These are phyloP conservation scores for Lathyrus tuberosus DNA, from an alignment of 306 rosid species.

Conservation along the genomic window DNA sequence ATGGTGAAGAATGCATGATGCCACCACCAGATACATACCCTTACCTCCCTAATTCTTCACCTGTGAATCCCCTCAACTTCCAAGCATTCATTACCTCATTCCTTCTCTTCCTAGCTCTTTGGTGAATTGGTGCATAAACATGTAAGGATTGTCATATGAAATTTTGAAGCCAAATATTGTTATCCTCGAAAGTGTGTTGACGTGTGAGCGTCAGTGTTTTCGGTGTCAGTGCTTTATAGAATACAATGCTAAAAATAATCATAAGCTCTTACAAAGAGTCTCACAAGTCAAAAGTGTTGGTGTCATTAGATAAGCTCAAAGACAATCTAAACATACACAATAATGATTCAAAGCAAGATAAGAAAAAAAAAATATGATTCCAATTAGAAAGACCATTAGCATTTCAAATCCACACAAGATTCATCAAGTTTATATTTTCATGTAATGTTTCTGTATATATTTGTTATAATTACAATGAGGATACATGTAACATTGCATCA, in stretches of 20 bases:
- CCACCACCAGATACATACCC: constrained; percentile 90
- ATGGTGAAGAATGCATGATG: constrained; percentile 92
- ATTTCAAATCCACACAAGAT: constrained; percentile 36
- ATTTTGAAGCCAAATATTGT: constrained; percentile 45
- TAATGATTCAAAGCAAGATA: constrained; percentile 18
- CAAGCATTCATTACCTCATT: constrained; percentile 46
- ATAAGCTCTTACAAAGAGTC: background rate
- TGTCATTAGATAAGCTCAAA: background rate
- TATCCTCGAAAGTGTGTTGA: constrained; percentile 5
- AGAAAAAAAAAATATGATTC: background rate
- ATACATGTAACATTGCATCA: constrained; percentile 35
- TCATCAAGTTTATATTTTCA: constrained; percentile 26
- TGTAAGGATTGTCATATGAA: constrained; percentile 29
- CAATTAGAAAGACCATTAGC: constrained; percentile 16
- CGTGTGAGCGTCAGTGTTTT: no score
- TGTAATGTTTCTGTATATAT: constrained; percentile 34
- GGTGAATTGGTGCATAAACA: constrained; percentile 45
- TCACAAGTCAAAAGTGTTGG: background rate
- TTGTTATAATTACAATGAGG: constrained; percentile 31
- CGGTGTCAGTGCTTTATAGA: no score
- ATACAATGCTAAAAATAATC: no score
- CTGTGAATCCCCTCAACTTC: constrained; percentile 36
- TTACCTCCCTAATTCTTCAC: constrained; percentile 70
- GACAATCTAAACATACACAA: background rate
- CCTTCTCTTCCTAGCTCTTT: constrained; percentile 53